Evolutionary conservation across 768 basidiomycete species (phyloP), one percentile per base, ranked within the genome.

Genomic region (Naganishia onofrii): DNA sequence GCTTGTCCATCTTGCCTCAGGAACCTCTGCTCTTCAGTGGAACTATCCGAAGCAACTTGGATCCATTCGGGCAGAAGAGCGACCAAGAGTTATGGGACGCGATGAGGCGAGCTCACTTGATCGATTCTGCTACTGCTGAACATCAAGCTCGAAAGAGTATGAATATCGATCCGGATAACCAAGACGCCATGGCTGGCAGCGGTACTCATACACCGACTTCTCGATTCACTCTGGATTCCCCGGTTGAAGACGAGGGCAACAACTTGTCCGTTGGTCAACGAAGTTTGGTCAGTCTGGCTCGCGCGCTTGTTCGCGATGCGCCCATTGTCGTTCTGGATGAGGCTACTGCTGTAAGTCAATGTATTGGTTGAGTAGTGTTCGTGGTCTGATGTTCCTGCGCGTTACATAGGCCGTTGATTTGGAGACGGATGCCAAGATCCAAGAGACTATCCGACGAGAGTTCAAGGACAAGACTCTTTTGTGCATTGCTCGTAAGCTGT

Each of bases 401-500:
- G 26, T 70, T 86, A 8, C 9, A 10, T 38, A 36, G 26, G 74
- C 73, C 17, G 79, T 82, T 60, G 80, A 83, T 76, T 89, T 92
- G 75, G 91, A 91, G 80, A 94, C 92, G 0, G 93, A 96, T 82
- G 83, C 87, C 69, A 91, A 90, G 78, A 93, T 98, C 70, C 93
- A 96, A 77, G 86, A 90, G 72, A 95, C 93, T 6, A 95, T 97
- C 72, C 85, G 90, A 0, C 84, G 84, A 58, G 91, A 95, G 82
- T 97, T 95, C 83, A 82, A 85, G 53, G 88, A 92, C 78, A 87
- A 88, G 72, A 95, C 93, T 0, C 86, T 94, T 67, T 81, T 94
- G 19, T 92, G 90, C 80, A 93, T 94, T 71, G 90, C 90, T 71
- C 91, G 89, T 90, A 74, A 80, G 89, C 84, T 13, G 48, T 90